Evolutionary conservation across 2,329 filamentous ascomycete genomes (phyloP).

Genomic region (Colletotrichum phormii): DNA sequence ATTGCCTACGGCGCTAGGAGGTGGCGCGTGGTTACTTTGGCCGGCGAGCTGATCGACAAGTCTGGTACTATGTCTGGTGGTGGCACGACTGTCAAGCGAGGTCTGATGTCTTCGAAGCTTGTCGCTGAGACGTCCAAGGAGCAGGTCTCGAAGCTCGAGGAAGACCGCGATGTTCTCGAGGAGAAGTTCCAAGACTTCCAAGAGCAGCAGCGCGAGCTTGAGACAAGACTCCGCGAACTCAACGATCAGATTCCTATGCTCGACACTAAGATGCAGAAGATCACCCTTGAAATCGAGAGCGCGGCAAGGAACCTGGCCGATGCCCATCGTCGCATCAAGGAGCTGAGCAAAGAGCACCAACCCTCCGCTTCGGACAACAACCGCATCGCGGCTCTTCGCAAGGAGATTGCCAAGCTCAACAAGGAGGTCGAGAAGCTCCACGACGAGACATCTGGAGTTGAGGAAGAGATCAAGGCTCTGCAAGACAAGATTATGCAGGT

Average conservation of each 20-base stretch:
- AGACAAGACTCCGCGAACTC: constrained; percentile 77
- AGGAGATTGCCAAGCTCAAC: constrained; percentile 80
- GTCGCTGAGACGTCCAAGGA: constrained; percentile 89
- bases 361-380: constrained; percentile 84
- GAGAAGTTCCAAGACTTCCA: constrained; percentile 86
- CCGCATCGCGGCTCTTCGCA: constrained; percentile 78
- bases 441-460: constrained; percentile 87
- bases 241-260: constrained; percentile 84
- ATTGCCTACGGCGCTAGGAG: constrained; percentile 94
- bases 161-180: constrained; percentile 87
- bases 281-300: constrained; percentile 88
- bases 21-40: constrained; percentile 96
- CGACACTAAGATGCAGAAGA: constrained; percentile 92
- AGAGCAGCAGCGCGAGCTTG: constrained; percentile 83
- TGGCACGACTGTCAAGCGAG: constrained; percentile 88
- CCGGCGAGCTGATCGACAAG: constrained; percentile 96
- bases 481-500: constrained; percentile 99
- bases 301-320: constrained; percentile 86
- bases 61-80: constrained; percentile 99
- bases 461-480: constrained; percentile 90
- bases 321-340: constrained; percentile 85
- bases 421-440: constrained; percentile 84
- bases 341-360: constrained; percentile 84
- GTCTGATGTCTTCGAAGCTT: constrained; percentile 96
- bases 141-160: constrained; percentile 87